Evolutionary conservation across 352 stramenopile genomes (phyloP), one percentile per base, ranked within the genome.

Genomic region (Globisporangium irregulare): DNA sequence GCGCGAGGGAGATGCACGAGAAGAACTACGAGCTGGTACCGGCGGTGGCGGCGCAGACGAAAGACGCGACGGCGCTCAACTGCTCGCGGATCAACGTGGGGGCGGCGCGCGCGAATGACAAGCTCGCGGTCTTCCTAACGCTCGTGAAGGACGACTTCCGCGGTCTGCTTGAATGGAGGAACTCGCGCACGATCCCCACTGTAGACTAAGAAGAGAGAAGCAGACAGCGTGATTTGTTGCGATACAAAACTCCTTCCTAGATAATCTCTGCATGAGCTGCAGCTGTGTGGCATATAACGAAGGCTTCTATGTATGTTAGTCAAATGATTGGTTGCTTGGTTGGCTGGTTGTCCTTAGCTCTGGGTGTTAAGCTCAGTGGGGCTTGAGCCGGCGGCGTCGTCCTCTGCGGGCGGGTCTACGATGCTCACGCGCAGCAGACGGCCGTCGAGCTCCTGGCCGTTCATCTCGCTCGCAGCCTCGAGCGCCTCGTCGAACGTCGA

Each of bases 21-120:
- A 92, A 94, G 46, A 96, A 94, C 73, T 94, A 97, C 66, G 87
- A 97, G 68, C 74, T 96, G 22, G 77, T 92, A 9, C 82, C 84
- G 27, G 80, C 73, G 12, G 71, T 89, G 46, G 75, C 74, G 9
- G 65, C 78, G 12, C 76, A 73, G 41, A 76, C 78, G 0, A 70
- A 68, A 10, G 82, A 93, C 38, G 55, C 71, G 8, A 74, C 77
- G 10, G 66, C 75, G 4, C 73, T 90, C 20, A 93, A 95, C 68
- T 82, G 77, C 12, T 77, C 86, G 15, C 83, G 85, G 0, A 84
- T 93, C 60, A 90, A 84, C 56, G 76, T 93, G 8, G 86, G 88
- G 1, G 84, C 81, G 0, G 82, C 86, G 18, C 85, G 84, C 1
- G 84, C 80, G 1, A 92, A 96, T 51, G 83, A 92, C 63, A 88